Base-by-base conservation (phyloP, 306 rosid genomes). In the Heteromeles arbutifolia region DNA sequence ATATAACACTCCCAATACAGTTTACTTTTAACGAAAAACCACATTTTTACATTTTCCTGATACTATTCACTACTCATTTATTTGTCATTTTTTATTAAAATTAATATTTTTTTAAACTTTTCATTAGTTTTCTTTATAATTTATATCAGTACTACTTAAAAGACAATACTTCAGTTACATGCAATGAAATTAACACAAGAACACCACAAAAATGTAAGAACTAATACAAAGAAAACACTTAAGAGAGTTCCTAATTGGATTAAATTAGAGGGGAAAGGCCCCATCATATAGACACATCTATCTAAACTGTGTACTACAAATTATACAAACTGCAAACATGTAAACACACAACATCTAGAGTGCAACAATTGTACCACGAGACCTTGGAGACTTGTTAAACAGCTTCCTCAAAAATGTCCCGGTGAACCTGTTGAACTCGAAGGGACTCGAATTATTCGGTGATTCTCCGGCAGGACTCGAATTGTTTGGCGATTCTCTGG, bases 361-460 rank as follows among this genome's bases (percentile, higher is more conserved):
- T 73, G 90, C 84, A 81, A 89, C 88, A 71, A 88, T 77, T 53
- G 80, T 61, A 3, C 79, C 69, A 41, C 67, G 80, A 29, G 80
- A 69, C 76, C 41, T 85, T 64, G 79, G 77, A 69, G 83, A 65
- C 29, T 78, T 84, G 74, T 48, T 82, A 37, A 92, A 82, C 81
- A 88, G 76, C 67, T 81, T 88, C 75, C 83, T 74, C 2, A 90
- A 78, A 65, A 90, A 76, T 43, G 84, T 78, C 44, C 76, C 86
- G 74, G 81, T 82, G 44, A 86, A 34, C 70, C 81, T 88, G 87
- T 74, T 87, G 74, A 88, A 78, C 82, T 85, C 96, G 44, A 19
- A n/a, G 5, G 89, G 89, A 5, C 76, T 82, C 79, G 76, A 77
- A 83, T 85, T 90, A 68, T 81, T 84, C 8, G 71, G 32, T 22